phyloP scores from a whole-genome alignment of 2,329 filamentous ascomycete species.

The Nemania sp. region DNA sequence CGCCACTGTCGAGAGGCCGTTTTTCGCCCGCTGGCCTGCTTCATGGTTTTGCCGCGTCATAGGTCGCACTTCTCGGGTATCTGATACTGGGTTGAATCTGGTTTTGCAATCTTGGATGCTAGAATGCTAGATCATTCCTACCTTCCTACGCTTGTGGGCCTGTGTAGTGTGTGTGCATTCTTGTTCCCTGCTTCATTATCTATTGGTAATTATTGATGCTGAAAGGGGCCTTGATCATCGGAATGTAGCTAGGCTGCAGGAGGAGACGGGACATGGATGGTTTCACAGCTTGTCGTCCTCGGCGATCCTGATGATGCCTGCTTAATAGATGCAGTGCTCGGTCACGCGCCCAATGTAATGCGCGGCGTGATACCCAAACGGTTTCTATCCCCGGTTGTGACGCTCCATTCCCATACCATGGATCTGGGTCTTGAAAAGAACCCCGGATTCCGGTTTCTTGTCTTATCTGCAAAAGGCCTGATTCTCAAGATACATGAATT shows the following conservation, averaged over 20 bases:
- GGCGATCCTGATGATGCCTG: slow-evolving; percentile 19
- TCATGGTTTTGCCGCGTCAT: slow-evolving; percentile 41
- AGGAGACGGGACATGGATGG: slow-evolving; percentile 36
- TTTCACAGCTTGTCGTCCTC: slow-evolving; percentile 19
- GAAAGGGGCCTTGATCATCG: slow-evolving; percentile 33
- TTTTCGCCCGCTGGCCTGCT: slow-evolving; percentile 25
- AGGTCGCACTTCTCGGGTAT: slow-evolving; percentile 35
- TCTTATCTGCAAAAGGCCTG: slow-evolving; percentile 17
- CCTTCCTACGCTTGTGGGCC: slow-evolving; percentile 40
- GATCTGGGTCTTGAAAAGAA: slow-evolving; percentile 13
- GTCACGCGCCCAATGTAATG: slow-evolving; percentile 21
- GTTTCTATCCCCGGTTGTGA: slow-evolving; percentile 24
- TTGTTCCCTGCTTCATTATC: slow-evolving; percentile 33
- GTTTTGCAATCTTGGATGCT: slow-evolving; percentile 33
- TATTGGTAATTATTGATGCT: slow-evolving; percentile 31
- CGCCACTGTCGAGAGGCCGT: slow-evolving; percentile 28
- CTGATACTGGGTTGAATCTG: slow-evolving; percentile 34
- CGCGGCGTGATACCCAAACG: slow-evolving; percentile 19
- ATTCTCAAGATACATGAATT: slow-evolving; percentile 10
- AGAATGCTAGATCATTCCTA: slow-evolving; percentile 41
- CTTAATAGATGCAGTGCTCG: slow-evolving; percentile 24
- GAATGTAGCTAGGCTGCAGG: slow-evolving; percentile 36
- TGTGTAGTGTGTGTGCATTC: slow-evolving; percentile 39
- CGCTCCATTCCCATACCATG: slow-evolving; percentile 18
- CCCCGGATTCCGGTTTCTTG: slow-evolving; percentile 20